These are phyloP conservation scores for Nakaseomyces uthaithaninus DNA, from an alignment of 1,139 yeast genomes.

Conservation along the genomic window DNA sequence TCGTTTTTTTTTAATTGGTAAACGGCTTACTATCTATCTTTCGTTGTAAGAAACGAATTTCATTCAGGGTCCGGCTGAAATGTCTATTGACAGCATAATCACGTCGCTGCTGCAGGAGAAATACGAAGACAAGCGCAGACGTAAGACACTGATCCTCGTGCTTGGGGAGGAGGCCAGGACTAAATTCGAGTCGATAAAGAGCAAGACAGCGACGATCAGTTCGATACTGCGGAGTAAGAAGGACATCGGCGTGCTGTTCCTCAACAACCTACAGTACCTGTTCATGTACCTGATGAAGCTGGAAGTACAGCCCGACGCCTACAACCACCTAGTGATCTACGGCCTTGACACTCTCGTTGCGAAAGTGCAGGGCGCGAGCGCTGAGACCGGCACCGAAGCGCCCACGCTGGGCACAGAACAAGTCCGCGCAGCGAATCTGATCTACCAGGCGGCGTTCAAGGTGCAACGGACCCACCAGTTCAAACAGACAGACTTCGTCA, in stretches of 20 bases:
- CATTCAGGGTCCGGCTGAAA: too few relatives aligned
- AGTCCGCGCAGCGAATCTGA: slow-evolving; percentile 19
- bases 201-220: slow-evolving; percentile 17
- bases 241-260: slow-evolving; percentile 24
- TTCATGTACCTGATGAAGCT: slow-evolving; percentile 31
- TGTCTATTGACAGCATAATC: slow-evolving; percentile 10
- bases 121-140: slow-evolving; percentile 9
- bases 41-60: too few relatives aligned
- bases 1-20: too few relatives aligned
- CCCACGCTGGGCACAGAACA: too few relatives aligned
- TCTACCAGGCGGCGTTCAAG: slow-evolving; percentile 22
- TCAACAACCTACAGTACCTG: slow-evolving; percentile 26
- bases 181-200: slow-evolving; percentile 19
- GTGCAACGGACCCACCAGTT: slow-evolving; percentile 18
- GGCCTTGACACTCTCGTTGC: slow-evolving; percentile 27
- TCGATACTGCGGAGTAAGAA: slow-evolving; percentile 16
- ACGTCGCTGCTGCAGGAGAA: slow-evolving; percentile 11
- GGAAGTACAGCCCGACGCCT: slow-evolving; percentile 15
- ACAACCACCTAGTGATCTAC: slow-evolving; percentile 20
- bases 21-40: background rate
- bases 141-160: slow-evolving; percentile 20
- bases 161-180: slow-evolving; percentile 23
- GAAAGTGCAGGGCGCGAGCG: too few relatives aligned
- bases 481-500: slow-evolving; percentile 15
- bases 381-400: too few relatives aligned